Evolutionary conservation across 2,329 filamentous ascomycete species (phyloP).

Genomic region (Trichoderma pleuroti): DNA sequence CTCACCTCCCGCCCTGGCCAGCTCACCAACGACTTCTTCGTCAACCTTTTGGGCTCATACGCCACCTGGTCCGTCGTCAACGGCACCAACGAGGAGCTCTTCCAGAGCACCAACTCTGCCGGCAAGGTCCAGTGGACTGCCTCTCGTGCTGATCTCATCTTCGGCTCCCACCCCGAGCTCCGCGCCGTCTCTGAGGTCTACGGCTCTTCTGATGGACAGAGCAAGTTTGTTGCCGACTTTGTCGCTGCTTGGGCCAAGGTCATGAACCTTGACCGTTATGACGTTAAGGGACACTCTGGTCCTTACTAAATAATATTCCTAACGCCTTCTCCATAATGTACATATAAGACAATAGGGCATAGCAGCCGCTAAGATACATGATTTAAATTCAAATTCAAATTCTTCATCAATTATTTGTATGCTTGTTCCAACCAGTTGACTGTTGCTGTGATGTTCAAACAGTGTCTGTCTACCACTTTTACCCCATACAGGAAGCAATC

Average conservation of each 20-base stretch:
- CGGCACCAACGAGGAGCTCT: conserved; percentile 50
- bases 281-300: conserved; percentile 31
- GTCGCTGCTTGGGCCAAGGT: conserved; percentile 69
- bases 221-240: conserved; percentile 69
- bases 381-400: not conserved
- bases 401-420: not conserved
- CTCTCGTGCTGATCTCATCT: conserved; percentile 66
- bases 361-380: not conserved
- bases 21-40: conserved; percentile 76
- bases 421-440: not conserved
- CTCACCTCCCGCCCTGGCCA: conserved; percentile 64
- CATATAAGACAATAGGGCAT: conserved; percentile 1
- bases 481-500: not conserved
- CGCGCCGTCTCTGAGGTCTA: conserved; percentile 69
- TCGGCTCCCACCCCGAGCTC: conserved; percentile 69
- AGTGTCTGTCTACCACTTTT: not conserved
- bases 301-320: conserved; percentile 2
- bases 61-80: conserved; percentile 54
- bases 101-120: conserved; percentile 61
- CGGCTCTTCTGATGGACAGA: conserved; percentile 52
- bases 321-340: not conserved
- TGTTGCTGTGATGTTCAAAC: not conserved
- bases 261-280: conserved; percentile 70
- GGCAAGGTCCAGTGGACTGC: conserved; percentile 64
- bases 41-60: conserved; percentile 67